Base-by-base conservation (phyloP, 2,329 filamentous ascomycete genomes). In the Penicillium sp. region DNA sequence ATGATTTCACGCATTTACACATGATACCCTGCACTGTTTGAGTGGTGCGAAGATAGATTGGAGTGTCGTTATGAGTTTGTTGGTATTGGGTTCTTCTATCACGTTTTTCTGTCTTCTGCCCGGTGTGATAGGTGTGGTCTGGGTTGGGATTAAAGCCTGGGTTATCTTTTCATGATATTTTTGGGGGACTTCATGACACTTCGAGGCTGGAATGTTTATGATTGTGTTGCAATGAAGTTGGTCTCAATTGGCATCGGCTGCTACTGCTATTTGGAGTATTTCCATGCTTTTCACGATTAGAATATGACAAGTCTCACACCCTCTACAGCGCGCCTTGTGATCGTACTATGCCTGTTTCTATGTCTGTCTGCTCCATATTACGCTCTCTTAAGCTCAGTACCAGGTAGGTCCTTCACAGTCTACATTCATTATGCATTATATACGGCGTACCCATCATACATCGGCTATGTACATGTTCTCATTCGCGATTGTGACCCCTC, bases 1-100 rank as follows among this genome's bases (percentile, higher is more conserved):
- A 52, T 59, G 50, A 55, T 49, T 46, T 37, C 40, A 49, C 44
- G 42, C 42, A 40, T 38, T 48, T 42, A 45, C 35, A 46, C 41
- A 50, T 53, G 55, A 59, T 59, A 58, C 57, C 56, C 56, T 51
- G 43, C 49, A 52, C 47, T 47, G 8, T 51, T 26, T 50, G 34
- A 42, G 39, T 32, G 9, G 27, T 24, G 40, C 50, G 49, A 58
- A 46, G 53, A 39, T 40, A 40, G 34, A 43, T 18, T 26, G 23
- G 49, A 54, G 55, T 54, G 54, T 55, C 44, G 36, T 44, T 49
- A 27, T 13, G 38, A 20, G 1, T 11, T 28, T 29, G 3, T 45
- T 23, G 23, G 40, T 47, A 20, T 26, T 42, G 34, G 42, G 40
- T 23, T 14, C 18, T 27, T 32, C 14, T 40, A 22, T 24, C 38